A percentile compares a stretch with the other conserved stretches of the same genome.
Evolutionary conservation across 2,329 filamentous ascomycete genomes (phyloP).

Genomic region (Rhexocercosporidium sp.): DNA sequence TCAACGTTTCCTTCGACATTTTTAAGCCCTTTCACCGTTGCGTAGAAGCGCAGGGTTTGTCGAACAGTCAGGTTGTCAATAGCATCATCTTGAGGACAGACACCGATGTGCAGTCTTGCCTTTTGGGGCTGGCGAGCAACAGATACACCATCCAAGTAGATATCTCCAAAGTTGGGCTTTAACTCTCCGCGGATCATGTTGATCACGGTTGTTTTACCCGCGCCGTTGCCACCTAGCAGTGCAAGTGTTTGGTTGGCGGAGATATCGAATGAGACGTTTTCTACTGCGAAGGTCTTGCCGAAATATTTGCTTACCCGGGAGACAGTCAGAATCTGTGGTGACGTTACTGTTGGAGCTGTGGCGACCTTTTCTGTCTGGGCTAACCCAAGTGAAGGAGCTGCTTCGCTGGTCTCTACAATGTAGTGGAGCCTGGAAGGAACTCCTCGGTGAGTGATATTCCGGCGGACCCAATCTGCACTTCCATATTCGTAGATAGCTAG

Average conservation of each 20-base stretch:
- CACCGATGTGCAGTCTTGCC: conserved; percentile 38
- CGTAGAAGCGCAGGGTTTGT: conserved; percentile 43
- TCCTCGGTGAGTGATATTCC: conserved; percentile 31
- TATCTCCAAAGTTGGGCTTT: conserved; percentile 60
- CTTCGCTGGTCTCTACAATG: conserved; percentile 36
- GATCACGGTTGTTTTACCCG: conserved; percentile 69
- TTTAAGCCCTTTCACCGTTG: conserved; percentile 41
- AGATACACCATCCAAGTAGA: conserved; percentile 63
- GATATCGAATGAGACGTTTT: conserved; percentile 69
- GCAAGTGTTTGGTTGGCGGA: conserved; percentile 65
- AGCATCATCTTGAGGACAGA: conserved; percentile 45
- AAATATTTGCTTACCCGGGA: conserved; percentile 67
- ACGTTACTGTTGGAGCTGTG: conserved; percentile 38
- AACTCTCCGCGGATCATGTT: conserved; percentile 69
- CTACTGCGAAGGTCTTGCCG: conserved; percentile 61
- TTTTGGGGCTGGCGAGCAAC: conserved; percentile 45
- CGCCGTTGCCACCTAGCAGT: conserved; percentile 68
- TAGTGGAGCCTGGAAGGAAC: conserved; percentile 34
- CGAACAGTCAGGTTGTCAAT: conserved; percentile 43
- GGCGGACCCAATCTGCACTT: conserved; percentile 36
- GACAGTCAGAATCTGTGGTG: conserved; percentile 57
- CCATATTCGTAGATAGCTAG: conserved; percentile 37
- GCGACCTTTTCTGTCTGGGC: conserved; percentile 36
- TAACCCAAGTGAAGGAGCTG: conserved; percentile 23
- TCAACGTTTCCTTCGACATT: conserved; percentile 38